Evolutionary conservation across 257 asterid species (phyloP).

Genomic region (Osmanthus fragrans): DNA sequence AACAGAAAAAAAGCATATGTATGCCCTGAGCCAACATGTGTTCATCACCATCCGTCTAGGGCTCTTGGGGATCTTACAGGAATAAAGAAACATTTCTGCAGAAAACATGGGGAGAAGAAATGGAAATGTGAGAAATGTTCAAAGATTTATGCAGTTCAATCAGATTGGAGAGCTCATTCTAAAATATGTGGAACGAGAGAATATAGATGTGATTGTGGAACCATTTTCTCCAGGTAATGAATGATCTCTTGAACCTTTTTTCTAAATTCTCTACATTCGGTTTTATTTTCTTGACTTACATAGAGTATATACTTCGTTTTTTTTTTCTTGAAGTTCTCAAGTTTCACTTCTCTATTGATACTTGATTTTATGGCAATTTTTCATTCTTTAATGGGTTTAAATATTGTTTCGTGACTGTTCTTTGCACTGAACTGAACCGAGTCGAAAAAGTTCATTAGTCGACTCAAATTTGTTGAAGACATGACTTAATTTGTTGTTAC

Average conservation of each 20-base stretch:
- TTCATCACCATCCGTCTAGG: slow-evolving; percentile 79
- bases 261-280: background rate
- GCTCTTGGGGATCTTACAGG: slow-evolving; percentile 88
- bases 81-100: slow-evolving; percentile 79
- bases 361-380: too few species aligned
- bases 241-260: background rate
- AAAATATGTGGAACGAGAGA: slow-evolving; percentile 84
- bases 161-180: slow-evolving; percentile 87
- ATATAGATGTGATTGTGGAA: slow-evolving; percentile 86
- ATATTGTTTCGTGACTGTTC: too few species aligned
- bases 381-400: too few species aligned
- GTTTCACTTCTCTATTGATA: background rate
- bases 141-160: slow-evolving; percentile 79
- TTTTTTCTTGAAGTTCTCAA: background rate
- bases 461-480: too few species aligned
- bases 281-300: background rate
- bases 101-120: slow-evolving; percentile 92
- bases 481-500: slow-evolving; percentile 10
- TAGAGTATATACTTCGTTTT: background rate
- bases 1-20: slow-evolving; percentile 65
- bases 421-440: too few species aligned
- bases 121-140: slow-evolving; percentile 86
- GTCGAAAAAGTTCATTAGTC: too few species aligned
- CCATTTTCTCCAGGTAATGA: slow-evolving; percentile 74
- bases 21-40: slow-evolving; percentile 73